Base-by-base conservation (phyloP, 192 early-diverging fungal species). In the Haplosporangium gracile region DNA sequence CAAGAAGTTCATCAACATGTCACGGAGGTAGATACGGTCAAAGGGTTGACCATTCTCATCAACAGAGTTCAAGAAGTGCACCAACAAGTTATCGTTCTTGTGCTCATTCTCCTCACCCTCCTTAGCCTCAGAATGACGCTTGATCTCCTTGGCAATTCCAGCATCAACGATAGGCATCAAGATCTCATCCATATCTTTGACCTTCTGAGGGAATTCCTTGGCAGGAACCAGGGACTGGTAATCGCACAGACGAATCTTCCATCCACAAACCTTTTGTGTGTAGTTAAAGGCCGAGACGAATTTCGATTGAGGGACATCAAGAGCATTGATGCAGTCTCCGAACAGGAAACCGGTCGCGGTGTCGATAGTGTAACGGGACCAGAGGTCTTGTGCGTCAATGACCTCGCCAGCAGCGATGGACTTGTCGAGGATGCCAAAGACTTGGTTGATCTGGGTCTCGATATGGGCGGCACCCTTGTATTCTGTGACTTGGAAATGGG, bases 1-100 rank as follows among this genome's bases (percentile, higher is more conserved):
- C 60, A 86, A 70, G 70, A 86, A 86, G 75, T 86, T 86, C 84
- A 86, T 86, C 75, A 86, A 69, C 84, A 86, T 86, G 65, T 86
- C 84, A 45, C 84, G 79, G 11, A 86, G 72, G 45, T 86, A 86
- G 68, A 86, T 71, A 2, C 84, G 84, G 29, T 86, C 79, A 72
- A 86, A 86, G n/a, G 84, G 84, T 16, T 86, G 77, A 63, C 84
- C 84, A n/a, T 80, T 77, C 65, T 86, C 84, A 51, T 86, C 84
- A 24, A 71, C 72, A 55, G 84, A 86, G 65, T 81, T 86, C 84
- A 86, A 78, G 68, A 86, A 86, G 26, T 86, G 84, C 6, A 39
- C 45, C 20, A 86, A 26, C 71, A 86, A 38, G 65, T 86, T 86
- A 38, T 80, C 78, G 32, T 86, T 75, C n/a, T 65, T 34, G 60